Base-by-base conservation (phyloP, 192 early-diverging fungal genomes). In the Entomortierella chlamydospora region DNA sequence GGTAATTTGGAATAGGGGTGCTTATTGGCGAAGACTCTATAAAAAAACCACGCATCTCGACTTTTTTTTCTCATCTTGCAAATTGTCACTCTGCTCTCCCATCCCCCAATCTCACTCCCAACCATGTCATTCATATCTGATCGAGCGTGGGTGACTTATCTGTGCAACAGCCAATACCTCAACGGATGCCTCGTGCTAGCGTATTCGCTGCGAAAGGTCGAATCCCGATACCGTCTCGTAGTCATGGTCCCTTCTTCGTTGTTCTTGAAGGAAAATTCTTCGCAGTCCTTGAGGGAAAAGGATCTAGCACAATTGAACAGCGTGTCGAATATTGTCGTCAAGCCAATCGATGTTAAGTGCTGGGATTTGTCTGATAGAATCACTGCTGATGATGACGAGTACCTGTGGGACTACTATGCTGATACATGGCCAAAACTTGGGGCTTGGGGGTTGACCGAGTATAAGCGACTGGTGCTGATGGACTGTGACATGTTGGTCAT, bases 401-500 rank as follows among this genome's bases (percentile, higher is more conserved):
- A 73, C 47, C 13, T 73, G 25, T 65, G 62, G 56, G 62, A 65
- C 28, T 31, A 59, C 28, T 77, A 50, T n/a, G 61, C 47, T 20
- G 64, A 83, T 22, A 81, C 72, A 56, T 87, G 82, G 83, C 90
- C 93, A 41, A 95, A 94, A 64, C 68, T 95, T 12, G 83, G 90
- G 37, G 92, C 85, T 17, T 94, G 90, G 84, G 81, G 88, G 57
- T 84, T 90, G 25, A 64, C 66, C 1, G 82, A 81, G 6, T 92
- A 80, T 69, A 84, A 90, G 28, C 61, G 77, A 26, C 81, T 93
- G 30, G 86, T 83, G 1, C 85, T 92, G 59, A 37, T 95, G 42
- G 94, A 94, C 72, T 87, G 91, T 0, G 94, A 94, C 70, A 90
- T 90, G 78, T 62, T 93, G 18, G 83, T 89, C 0, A 55, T 84